Evolutionary conservation across 352 stramenopile genomes (phyloP), one percentile per base, ranked within the genome.

Genomic region (Blastocystis sp.): DNA sequence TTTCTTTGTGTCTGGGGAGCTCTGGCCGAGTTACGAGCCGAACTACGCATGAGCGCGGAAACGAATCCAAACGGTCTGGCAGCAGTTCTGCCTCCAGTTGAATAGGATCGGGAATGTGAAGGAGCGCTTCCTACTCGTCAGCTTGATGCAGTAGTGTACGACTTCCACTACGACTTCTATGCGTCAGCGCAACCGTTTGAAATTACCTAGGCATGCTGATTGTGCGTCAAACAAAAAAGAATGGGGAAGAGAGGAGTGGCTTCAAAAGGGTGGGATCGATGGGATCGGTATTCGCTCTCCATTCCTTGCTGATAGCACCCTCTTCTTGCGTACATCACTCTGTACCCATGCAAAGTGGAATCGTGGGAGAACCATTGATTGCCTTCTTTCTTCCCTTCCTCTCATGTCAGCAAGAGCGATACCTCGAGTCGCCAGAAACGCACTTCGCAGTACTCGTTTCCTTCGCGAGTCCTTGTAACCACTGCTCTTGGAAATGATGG

Each of bases 61-160:
- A n/a, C 14, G 2, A 57, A 57, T 10, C 3, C 40, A 4, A 17
- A 76, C 66, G 66, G 66, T 42, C 66, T 42, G 19, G 66, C 66
- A 17, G 66, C 42, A 4, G 66, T 59, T 24, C 66, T 42, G n/a
- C 28, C 2, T 7, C 48, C 48, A 3, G 66, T 60, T 38, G 66
- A 76, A n/a, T 76, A 76, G 2, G 66, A 76, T 59, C 66, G 66
- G 24, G 66, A 57, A 17, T 14, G 48, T 14, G 48, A 57, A 14
- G 48, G 48, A 17, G 6, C 48, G 48, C 48, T 57, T 57, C 48
- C 48, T 57, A 57, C 48, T 57, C 14, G 48, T 57, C 14, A 57
- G 48, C 6, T 17, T 57, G 48, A 57, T 17, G 48, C 0, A 14
- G 6, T 7, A 57, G 48, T 14, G 48, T 17, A 57, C 48, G 48